These are phyloP conservation scores for Colletotrichum sidae DNA, from an alignment of 2,329 filamentous ascomycete species.

Conservation along the genomic window DNA sequence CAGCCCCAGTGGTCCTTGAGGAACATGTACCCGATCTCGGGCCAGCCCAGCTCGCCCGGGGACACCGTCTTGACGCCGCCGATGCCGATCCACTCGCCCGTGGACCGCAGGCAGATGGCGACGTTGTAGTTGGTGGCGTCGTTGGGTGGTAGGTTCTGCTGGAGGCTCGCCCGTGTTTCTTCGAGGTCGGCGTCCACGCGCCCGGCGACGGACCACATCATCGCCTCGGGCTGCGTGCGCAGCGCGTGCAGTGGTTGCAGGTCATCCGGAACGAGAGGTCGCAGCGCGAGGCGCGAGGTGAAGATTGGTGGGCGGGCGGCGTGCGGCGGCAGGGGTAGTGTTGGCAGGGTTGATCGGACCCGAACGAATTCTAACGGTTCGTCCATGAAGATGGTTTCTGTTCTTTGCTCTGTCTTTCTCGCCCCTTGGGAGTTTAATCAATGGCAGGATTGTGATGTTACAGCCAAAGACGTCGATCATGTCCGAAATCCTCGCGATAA, in stretches of 20 bases:
- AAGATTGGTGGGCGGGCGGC: constrained; percentile 51
- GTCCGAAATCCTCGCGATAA: neutral
- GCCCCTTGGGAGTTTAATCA: neutral
- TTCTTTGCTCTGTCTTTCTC: neutral
- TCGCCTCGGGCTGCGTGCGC: constrained; percentile 69
- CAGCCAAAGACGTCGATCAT: neutral
- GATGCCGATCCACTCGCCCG: constrained; percentile 63
- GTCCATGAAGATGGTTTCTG: constrained; percentile 8
- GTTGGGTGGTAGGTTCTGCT: constrained; percentile 57
- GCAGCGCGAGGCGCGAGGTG: constrained; percentile 67
- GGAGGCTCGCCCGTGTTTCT: constrained; percentile 55
- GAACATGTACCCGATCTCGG: constrained; percentile 70
- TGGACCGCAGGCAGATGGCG: constrained; percentile 59
- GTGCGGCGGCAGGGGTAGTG: constrained; percentile 54
- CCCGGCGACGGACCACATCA: constrained; percentile 66
- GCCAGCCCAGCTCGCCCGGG: constrained; percentile 60
- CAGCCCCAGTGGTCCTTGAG: constrained; percentile 64
- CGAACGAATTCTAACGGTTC: constrained; percentile 45
- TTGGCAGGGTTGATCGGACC: constrained; percentile 62
- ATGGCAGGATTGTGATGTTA: neutral
- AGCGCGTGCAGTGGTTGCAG: constrained; percentile 62
- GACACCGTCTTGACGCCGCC: constrained; percentile 57
- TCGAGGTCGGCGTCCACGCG: constrained; percentile 55
- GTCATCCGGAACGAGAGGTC: constrained; percentile 63
- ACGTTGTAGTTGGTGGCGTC: constrained; percentile 68